These are phyloP conservation scores for Salix udensis DNA, from an alignment of 345 rosid genomes.

Conservation along the genomic window DNA sequence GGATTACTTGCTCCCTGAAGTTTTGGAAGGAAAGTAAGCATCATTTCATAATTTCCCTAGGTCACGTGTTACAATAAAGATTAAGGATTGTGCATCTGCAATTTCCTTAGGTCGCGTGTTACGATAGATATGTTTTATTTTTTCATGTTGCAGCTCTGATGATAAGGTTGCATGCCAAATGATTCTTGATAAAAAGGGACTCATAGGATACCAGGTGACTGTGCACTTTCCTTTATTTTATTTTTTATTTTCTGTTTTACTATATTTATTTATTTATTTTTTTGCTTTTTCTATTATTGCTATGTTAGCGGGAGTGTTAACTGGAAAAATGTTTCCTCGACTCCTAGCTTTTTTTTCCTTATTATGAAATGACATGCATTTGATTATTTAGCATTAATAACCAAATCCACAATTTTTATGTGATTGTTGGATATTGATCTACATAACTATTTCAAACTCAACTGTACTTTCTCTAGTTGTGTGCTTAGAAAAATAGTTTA, in stretches of 20 bases:
- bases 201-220: conserved; percentile 84
- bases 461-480: background rate
- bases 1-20: conserved; percentile 91
- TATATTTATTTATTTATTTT: background rate
- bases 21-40: conserved; percentile 80
- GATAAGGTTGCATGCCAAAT: conserved; percentile 81
- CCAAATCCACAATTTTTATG: background rate
- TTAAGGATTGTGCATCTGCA: background rate
- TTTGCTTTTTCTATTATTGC: no score
- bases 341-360: no score
- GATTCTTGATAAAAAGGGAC: conserved; percentile 79
- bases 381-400: no score
- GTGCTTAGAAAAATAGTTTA: background rate
- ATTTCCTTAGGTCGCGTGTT: background rate
- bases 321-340: no score
- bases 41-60: background rate
- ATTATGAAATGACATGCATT: no score
- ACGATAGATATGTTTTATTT: background rate
- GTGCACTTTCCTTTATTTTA: background rate
- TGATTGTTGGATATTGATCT: background rate
- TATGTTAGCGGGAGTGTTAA: no score
- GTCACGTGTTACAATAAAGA: background rate
- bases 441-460: background rate
- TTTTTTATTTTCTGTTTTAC: background rate
- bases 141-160: conserved; percentile 54